Percentiles rank a stretch among this genome's conserved stretches.
phyloP scores from a whole-genome alignment of 2,329 filamentous ascomycete genomes.

The Beauveria sp. region DNA sequence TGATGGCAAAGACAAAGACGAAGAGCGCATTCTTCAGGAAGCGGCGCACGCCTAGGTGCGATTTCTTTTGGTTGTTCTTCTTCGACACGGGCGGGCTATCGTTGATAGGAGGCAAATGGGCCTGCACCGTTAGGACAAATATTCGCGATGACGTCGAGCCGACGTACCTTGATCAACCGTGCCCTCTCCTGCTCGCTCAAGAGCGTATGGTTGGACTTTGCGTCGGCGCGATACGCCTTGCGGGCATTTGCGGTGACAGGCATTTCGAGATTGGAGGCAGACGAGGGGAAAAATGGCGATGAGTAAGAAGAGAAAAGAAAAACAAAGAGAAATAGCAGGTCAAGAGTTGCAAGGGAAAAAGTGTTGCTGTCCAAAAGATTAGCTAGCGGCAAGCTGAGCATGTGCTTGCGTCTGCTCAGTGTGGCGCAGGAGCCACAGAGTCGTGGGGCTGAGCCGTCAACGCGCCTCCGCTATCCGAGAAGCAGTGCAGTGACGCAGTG shows the following conservation, averaged over 20 bases:
- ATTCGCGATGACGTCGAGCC: not conserved
- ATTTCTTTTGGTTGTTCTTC: conserved; percentile 23
- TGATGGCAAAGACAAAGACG: conserved; percentile 56
- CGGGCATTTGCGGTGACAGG: conserved; percentile 20
- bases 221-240: conserved; percentile 33
- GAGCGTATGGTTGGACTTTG: conserved; percentile 25
- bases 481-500: not conserved
- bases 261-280: not conserved
- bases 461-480: conserved; percentile 8
- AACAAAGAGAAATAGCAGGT: not conserved
- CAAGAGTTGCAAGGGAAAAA: not conserved
- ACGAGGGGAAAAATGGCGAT: not conserved
- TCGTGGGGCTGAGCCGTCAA: conserved; percentile 17
- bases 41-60: conserved; percentile 49
- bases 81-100: conserved; percentile 25
- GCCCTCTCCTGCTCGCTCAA: conserved; percentile 29
- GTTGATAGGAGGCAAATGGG: conserved; percentile 13
- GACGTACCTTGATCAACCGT: conserved; percentile 28
- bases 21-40: conserved; percentile 58
- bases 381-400: not conserved
- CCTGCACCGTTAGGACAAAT: not conserved
- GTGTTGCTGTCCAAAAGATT: conserved; percentile 4
- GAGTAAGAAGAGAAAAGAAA: not conserved
- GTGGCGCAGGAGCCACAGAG: conserved; percentile 14
- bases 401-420: conserved; percentile 10